Evolutionary conservation across 2,329 filamentous ascomycete species (phyloP), one percentile per base, ranked within the genome.

Genomic region (Fusarium anthophilum): DNA sequence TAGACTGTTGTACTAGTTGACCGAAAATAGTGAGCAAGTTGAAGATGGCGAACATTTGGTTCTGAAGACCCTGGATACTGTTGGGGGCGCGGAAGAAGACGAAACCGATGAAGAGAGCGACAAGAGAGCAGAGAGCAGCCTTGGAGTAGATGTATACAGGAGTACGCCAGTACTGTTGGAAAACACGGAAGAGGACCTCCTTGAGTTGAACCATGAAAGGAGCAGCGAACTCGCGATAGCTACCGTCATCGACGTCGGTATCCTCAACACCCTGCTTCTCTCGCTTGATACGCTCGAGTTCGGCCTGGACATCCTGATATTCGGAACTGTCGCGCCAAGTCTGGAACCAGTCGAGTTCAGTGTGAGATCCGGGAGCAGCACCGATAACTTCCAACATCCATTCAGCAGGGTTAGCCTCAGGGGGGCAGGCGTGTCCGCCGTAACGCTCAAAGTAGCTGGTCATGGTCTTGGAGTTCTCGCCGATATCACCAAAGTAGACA

Each of bases 71-170:
- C 79, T 95, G 93, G 47, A 92, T 88, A 15, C 90, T 91, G 83
- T 91, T 91, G 37, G 90, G 89, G 2, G 93, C 91, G 45, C 90
- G 87, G 87, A 89, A 94, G 83, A 96, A 95, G 60, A 92, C 91
- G 81, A 95, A 94, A 37, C 94, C 94, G 77, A 96, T 93, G 81
- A 96, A 97, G 18, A 97, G 87, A 8, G 91, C 84, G 39, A 89
- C 84, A 22, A 91, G 82, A 30, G 88, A 84, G 79, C 91, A 94
- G 24, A 97, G 90, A 4, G 87, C 85, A 1, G 87, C 81, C 86
- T 97, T 97, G 78, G 93, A 92, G 85, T 96, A 97, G 82, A 98
- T 95, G 85, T 97, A 97, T 10, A 91, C 89, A 0, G 95, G 95
- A 1, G 92, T 95, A 69, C 95, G 93, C 94, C 95, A 97, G 87